Evolutionary conservation across 2,329 filamentous ascomycete species (phyloP).

Genomic region (Phialemonium atrogriseum): DNA sequence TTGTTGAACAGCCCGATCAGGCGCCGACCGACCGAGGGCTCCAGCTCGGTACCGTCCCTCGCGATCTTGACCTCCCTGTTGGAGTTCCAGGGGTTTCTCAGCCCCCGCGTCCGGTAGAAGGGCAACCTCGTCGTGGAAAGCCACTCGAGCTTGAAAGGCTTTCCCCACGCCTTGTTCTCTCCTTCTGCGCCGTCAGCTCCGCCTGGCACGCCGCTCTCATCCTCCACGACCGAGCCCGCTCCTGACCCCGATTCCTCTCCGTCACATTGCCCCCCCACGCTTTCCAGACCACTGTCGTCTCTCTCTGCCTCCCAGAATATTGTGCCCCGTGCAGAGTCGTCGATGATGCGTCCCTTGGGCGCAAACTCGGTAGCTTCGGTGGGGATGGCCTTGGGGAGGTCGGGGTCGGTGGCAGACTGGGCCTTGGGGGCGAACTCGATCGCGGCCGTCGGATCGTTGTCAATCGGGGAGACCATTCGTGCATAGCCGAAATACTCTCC

Average conservation of each 20-base stretch:
- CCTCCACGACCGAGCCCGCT: conserved; percentile 30
- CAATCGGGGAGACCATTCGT: conserved; percentile 78
- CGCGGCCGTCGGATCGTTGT: conserved; percentile 62
- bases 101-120: conserved; percentile 78
- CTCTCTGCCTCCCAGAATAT: conserved; percentile 90
- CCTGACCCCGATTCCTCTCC: conserved; percentile 20
- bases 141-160: conserved; percentile 89
- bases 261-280: conserved; percentile 21
- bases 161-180: conserved; percentile 67
- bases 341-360: conserved; percentile 79
- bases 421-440: conserved; percentile 61
- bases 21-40: conserved; percentile 69
- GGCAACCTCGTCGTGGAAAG: conserved; percentile 73
- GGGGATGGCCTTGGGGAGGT: conserved; percentile 69
- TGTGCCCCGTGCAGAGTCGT: conserved; percentile 86
- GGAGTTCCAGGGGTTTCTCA: conserved; percentile 91
- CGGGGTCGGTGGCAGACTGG: conserved; percentile 49
- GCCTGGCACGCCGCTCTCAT: conserved; percentile 28
- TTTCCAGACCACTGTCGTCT: conserved; percentile 37
- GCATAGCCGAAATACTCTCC: conserved; percentile 96
- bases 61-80: conserved; percentile 96
- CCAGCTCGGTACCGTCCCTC: conserved; percentile 86
- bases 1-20: conserved; percentile 73
- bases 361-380: conserved; percentile 71
- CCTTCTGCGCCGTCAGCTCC: conserved; percentile 31